Conservation (phyloP, 345 rosid genomes). For the Euphorbia tirucalli region DNA sequence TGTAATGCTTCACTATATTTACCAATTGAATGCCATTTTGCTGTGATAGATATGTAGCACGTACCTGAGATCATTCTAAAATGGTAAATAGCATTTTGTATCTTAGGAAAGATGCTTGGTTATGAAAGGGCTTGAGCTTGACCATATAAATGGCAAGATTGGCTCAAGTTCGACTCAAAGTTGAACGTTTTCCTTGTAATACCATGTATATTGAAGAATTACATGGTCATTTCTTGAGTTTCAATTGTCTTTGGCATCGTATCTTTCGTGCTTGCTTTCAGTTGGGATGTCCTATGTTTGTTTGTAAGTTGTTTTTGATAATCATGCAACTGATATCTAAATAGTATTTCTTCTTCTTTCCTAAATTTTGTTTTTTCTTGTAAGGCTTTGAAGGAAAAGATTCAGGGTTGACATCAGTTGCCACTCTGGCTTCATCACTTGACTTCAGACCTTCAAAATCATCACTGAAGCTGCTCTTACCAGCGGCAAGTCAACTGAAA, state of each 20-base stretch:
- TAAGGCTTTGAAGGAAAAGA: slow-evolving; percentile 64
- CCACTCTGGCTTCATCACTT: slow-evolving; percentile 71
- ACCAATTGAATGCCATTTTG: not conserved
- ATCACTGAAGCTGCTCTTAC: slow-evolving; percentile 63
- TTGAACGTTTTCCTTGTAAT: not conserved
- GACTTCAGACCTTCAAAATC: slow-evolving; percentile 75
- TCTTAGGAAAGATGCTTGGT: not conserved
- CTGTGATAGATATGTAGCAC: not conserved
- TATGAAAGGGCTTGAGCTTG: slow-evolving; percentile 5
- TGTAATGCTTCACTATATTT: not conserved
- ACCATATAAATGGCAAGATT: not conserved
- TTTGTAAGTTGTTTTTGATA: not conserved
- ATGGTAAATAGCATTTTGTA: not conserved
- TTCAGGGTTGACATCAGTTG: slow-evolving; percentile 58
- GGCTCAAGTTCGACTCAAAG: not conserved
- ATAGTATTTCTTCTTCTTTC: not conserved
- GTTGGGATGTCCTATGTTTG: slow-evolving; percentile 2
- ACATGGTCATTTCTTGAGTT: not conserved
- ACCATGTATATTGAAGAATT: not conserved
- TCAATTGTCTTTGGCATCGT: not conserved
- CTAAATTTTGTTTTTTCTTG: slow-evolving; percentile 14
- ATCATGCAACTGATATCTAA: not conserved
- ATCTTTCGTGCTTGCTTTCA: not conserved
- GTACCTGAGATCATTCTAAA: not conserved
- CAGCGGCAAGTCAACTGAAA: slow-evolving; percentile 51